Evolutionary conservation across 208 protist species (phyloP), one percentile per base, ranked within the genome.

Genomic region (Trypanosoma lewisi): DNA sequence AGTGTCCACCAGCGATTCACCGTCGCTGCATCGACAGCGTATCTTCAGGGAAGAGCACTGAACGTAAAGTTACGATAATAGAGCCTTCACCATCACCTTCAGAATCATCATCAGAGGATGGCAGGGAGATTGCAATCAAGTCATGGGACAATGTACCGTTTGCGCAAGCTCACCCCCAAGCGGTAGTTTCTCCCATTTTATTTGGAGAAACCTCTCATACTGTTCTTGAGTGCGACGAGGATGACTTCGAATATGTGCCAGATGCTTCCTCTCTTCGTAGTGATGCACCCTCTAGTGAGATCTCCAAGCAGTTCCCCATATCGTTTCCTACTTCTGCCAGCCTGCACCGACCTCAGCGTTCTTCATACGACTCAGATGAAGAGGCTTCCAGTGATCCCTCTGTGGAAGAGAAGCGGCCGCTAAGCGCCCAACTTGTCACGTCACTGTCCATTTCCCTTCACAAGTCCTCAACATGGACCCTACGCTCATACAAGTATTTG

Each of bases 401-500:
- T 2, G 55, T 68, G 34, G 59, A 65, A n/a, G 63, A 71, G 33
- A 67, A 71, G 53, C 17, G 37, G 7, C 57, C 67, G 7, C 28
- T 63, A 9, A 74, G 70, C 53, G 50, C 37, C 12, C 23, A 60
- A 14, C 23, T 54, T 23, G 67, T 63, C 14, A 21, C 12, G 23
- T 9, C n/a, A 37, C 41, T n/a, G 31, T 68, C 74, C 6, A 14
- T 59, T 1, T 33, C 8, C 31, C 44, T 78, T 16, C 28, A 50
- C 42, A 23, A 17, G 34, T 31, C 37, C 31, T 77, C 80, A 30
- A 42, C 65, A 16, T 51, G 59, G 27, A 42, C 70, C 1, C 59
- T 89, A n/a, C 64, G 63, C 23, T 56, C 55, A 11, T 89, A 89
- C 44, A 58, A 60, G 1, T 45, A 66, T 0, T n/a, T 85, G 31